phyloP scores from a whole-genome alignment of 345 rosid species.

The Brassica rapa region DNA sequence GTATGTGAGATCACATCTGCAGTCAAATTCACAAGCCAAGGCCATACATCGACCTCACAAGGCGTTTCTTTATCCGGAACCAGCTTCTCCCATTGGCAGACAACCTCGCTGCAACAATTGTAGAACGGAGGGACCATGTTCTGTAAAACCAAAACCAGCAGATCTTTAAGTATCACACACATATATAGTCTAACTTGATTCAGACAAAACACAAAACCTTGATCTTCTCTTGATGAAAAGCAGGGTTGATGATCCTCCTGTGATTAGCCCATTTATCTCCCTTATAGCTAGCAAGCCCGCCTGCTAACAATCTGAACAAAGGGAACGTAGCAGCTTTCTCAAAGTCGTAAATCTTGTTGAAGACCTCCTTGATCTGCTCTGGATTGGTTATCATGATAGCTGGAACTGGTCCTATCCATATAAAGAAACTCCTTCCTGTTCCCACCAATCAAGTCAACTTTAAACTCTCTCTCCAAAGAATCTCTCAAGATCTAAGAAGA shows the following conservation, averaged over 20 bases:
- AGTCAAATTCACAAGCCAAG: conserved; percentile 44
- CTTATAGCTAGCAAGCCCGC: conserved; percentile 40
- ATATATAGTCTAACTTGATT: conserved; percentile 2
- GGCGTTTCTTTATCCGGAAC: conserved; percentile 26
- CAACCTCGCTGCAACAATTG: conserved; percentile 37
- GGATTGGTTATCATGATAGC: conserved; percentile 44
- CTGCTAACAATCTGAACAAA: conserved; percentile 29
- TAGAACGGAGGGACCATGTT: conserved; percentile 44
- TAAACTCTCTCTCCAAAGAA: not conserved
- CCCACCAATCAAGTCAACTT: conserved; percentile 15
- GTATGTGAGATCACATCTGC: conserved; percentile 48
- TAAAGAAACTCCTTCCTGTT: conserved; percentile 49
- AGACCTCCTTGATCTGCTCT: conserved; percentile 45
- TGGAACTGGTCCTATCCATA: conserved; percentile 50
- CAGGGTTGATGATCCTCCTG: conserved; percentile 55
- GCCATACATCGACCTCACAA: conserved; percentile 45
- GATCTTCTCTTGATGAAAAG: conserved; percentile 53
- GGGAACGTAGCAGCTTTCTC: conserved; percentile 40
- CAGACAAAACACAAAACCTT: conserved; percentile 40
- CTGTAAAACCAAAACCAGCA: conserved; percentile 20
- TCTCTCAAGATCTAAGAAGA: not conserved
- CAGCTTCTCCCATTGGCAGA: conserved; percentile 37
- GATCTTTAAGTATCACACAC: not conserved
- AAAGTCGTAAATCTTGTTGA: conserved; percentile 41
- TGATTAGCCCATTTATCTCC: conserved; percentile 56